Evolutionary conservation across 495 filamentous ascomycete genomes (phyloP), one percentile per base, ranked within the genome.

Genomic region (Pyrenula aspistea): DNA sequence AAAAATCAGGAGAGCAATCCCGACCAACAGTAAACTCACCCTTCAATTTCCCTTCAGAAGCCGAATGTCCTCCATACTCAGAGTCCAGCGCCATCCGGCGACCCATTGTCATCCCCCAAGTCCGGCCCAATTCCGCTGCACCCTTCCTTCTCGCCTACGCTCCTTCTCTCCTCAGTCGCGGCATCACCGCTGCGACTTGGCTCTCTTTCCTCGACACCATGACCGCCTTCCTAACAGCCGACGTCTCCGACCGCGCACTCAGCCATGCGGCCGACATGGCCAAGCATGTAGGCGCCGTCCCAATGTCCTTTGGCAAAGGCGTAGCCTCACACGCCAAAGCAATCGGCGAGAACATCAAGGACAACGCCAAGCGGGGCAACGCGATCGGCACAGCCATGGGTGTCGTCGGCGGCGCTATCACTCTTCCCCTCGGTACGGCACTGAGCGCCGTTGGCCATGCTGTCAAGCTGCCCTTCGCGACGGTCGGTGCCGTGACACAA

Each of bases 151-250:
- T 15, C 31, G 31, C 31, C 31, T 42, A 4, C 31, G 4, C 31
- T 15, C 31, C 31, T 67, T 15, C 48, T 0, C 56, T 69, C 1
- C 65, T 67, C 0, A 56, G 54, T 21, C 58, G 61, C 22, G 65
- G 65, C 56, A 60, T 69, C 23, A 60, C 65, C 31, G 8, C 31
- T 8, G 15, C 31, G 15, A 42, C 31, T 15, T 42, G 4, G 8
- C 31, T 53, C 31, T 59, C 59, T 1, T 67, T 67, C 59, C 56
- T 69, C 20, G 19, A 12, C 49, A 69, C 67, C 24, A 57, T 69
- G 12, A 65, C 67, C 8, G 67, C 65, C 20, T 69, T 69, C 53
- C 59, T 69, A n/a, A 57, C 67, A 2, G 67, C 67, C 36, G 65
- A 57, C 2, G 63, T 69, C 2, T 67, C 67, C 15, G 53, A 64